Base-by-base conservation (phyloP, 352 stramenopile species). In the Pythium pectinolyticum region DNA sequence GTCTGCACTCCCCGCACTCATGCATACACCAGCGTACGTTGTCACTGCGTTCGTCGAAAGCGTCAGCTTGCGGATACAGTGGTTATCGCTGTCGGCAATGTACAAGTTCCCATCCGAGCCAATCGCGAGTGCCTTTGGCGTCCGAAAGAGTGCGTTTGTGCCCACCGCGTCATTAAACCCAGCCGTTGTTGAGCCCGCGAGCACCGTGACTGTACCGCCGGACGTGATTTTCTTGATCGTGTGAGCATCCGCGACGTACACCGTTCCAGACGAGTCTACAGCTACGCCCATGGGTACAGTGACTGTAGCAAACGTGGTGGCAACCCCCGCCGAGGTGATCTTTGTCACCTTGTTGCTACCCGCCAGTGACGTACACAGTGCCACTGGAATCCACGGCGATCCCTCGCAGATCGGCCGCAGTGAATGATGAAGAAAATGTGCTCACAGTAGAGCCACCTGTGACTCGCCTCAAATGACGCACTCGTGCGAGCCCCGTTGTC, bases 91-190 rank as follows among this genome's bases (percentile, higher is more conserved):
- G 39, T 58, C 57, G 37, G 57, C 48, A 5, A 65, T 27, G 35
- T 58, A 58, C 25, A 65, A 24, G 27, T 65, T 43, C 2, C 57
- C 57, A 52, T 65, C 57, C 30, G 48, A 65, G 35, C 56, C 45
- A 19, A 65, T 53, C 14, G 39, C 30, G 5, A 65, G 57, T 17
- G 47, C 35, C 20, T 46, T 58, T 6, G 57, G 57, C 1, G 5
- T 25, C 7, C 30, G 57, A 37, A 65, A 65, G 27, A 25, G 57
- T n/a, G 57, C 57, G 9, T 37, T 15, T 0, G 57, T 40, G 9
- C 56, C 46, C 2, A 28, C 7, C 2, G 19, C 56, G 28, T 63
- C 24, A 5, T 41, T 32, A 24, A n/a, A 61, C 15, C 54, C 54
- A 12, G 28, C 5, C 3, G 40, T 28, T 2, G 54, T 32, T 1